phyloP scores from a whole-genome alignment of 2,329 filamentous ascomycete genomes.

The Xylaria sp. region DNA sequence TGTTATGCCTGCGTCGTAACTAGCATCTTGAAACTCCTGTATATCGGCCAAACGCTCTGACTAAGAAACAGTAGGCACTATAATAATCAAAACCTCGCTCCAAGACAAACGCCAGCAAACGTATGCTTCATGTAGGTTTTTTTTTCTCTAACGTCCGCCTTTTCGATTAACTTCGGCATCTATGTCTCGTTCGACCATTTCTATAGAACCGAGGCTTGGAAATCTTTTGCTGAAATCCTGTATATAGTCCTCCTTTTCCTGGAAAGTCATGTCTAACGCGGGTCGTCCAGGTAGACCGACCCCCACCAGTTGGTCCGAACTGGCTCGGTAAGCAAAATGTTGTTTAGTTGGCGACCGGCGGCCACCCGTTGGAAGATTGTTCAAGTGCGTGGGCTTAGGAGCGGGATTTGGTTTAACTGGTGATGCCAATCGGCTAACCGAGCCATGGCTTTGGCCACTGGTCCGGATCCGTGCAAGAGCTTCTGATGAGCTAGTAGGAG shows the following conservation, averaged over 20 bases:
- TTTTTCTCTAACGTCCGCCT: conserved; percentile 36
- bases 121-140: conserved; percentile 24
- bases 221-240: conserved; percentile 84
- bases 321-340: conserved; percentile 44
- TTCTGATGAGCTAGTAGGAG: conserved; percentile 41
- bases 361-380: conserved; percentile 62
- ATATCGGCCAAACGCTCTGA: background rate
- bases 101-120: conserved; percentile 17
- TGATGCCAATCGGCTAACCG: conserved; percentile 46
- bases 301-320: conserved; percentile 56
- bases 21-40: conserved; percentile 25
- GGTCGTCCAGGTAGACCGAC: conserved; percentile 61
- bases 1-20: conserved; percentile 17
- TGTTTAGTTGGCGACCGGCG: conserved; percentile 61
- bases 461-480: conserved; percentile 42
- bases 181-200: conserved; percentile 83
- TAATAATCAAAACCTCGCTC: conserved; percentile 25
- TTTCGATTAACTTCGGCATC: conserved; percentile 52
- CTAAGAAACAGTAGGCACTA: conserved; percentile 12
- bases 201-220: conserved; percentile 84
- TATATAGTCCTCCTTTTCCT: conserved; percentile 73
- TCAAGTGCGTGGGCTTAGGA: conserved; percentile 71
- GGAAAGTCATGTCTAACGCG: conserved; percentile 64
- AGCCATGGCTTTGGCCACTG: conserved; percentile 36
- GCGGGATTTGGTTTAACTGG: conserved; percentile 64